These are phyloP conservation scores for Diutina siamensis DNA, from an alignment of 1,139 yeast genomes.

Conservation along the genomic window DNA sequence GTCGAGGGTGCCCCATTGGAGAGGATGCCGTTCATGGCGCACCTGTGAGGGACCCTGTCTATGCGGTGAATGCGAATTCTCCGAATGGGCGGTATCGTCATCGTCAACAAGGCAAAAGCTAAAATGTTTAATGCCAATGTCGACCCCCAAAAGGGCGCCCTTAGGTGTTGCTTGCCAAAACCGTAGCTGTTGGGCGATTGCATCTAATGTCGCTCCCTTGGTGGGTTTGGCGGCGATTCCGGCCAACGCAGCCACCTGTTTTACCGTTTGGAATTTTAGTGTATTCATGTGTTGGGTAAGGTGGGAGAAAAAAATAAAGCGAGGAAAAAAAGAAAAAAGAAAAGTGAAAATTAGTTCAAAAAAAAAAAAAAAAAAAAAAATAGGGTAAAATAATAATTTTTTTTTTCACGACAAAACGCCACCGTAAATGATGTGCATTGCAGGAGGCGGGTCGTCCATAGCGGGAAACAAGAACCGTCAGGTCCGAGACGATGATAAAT, in stretches of 20 bases:
- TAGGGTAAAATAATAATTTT: no score
- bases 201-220: neutral
- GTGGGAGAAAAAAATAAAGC: neutral
- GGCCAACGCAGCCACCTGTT: neutral
- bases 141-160: neutral
- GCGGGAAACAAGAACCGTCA: no score
- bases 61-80: neutral
- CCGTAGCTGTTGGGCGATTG: neutral
- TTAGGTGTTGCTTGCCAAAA: neutral
- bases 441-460: neutral
- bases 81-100: neutral
- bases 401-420: no score
- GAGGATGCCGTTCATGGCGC: neutral
- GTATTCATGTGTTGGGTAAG: neutral
- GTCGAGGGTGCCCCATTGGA: neutral
- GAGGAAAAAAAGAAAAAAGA: neutral
- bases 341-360: neutral
- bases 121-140: constrained; percentile 3
- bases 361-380: no score
- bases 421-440: neutral
- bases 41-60: neutral
- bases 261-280: neutral
- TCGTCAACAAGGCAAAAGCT: neutral
- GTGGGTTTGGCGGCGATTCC: neutral
- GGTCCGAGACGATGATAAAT: no score